phyloP scores from a whole-genome alignment of 148 eudicot species.

The Persicaria tinctoria region DNA sequence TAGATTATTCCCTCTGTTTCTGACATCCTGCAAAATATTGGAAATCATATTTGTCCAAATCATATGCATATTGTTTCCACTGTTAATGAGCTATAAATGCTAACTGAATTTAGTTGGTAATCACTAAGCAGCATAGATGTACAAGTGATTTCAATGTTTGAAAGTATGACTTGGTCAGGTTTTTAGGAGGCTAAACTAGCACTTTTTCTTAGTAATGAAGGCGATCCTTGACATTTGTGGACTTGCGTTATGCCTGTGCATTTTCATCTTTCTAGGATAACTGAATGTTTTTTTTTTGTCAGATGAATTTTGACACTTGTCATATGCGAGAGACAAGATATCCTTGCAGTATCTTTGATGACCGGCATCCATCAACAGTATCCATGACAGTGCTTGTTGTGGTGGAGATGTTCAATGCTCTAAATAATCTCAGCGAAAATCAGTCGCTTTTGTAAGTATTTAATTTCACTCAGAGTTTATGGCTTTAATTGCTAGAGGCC shows the following conservation, averaged over 20 bases:
- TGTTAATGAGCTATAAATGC: not conserved
- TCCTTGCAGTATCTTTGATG: slow-evolving; percentile 77
- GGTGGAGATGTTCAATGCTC: slow-evolving; percentile 99
- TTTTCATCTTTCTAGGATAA: not conserved
- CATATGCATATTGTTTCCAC: not conserved
- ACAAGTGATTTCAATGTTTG: not conserved
- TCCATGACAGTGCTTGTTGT: slow-evolving; percentile 99
- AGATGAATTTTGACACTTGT: slow-evolving; percentile 96
- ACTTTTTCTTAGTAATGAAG: not conserved
- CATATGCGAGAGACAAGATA: slow-evolving; percentile 69
- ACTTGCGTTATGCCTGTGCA: not conserved
- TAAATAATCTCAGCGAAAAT: slow-evolving; percentile 97
- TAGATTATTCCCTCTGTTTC: not conserved
- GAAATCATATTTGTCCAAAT: not conserved
- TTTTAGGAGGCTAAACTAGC: not conserved
- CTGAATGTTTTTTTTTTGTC: slow-evolving; percentile 21
- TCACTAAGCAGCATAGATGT: not conserved
- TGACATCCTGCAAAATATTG: not conserved
- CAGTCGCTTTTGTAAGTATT: slow-evolving; percentile 87
- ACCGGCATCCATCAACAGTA: slow-evolving; percentile 96
- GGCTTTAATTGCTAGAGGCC: not conserved
- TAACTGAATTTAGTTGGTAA: not conserved
- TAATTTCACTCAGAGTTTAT: slow-evolving; percentile 11
- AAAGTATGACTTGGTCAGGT: not conserved
- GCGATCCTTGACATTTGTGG: not conserved